Base-by-base conservation (phyloP, 495 filamentous ascomycete species). In the Rhypophila decipiens region DNA sequence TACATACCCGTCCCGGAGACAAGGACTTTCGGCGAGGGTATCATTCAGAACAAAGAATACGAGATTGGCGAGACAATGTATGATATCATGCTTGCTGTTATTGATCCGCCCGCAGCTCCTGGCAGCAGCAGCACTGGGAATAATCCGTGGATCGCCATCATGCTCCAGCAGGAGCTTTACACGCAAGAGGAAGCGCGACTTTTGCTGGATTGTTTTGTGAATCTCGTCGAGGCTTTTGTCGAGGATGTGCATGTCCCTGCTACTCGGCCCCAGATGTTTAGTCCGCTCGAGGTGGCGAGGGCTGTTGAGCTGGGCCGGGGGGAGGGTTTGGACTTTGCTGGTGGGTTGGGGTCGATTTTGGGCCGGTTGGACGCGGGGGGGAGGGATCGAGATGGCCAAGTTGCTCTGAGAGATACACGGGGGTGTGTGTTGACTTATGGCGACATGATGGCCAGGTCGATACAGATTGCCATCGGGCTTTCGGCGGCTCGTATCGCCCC, bases 1-100 rank as follows among this genome's bases (percentile, higher is more conserved):
- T 57, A 57, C 39, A 44, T 78, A 71, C 50, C 66, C 65, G 11
- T 51, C 42, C 22, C 57, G 52, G 15, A 49, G 39, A 22, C 47
- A 13, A 47, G 13, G n/a, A 12, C 46, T 3, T 42, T 67, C 8
- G 47, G 53, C 2, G 48, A 57, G 31, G 60, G 61, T 10, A 52
- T 59, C 17, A 61, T 65, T 15, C 46, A 48, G 24, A 53, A 60
- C 12, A 27, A 23, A 9, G 33, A 46, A 24, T 47, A 35, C 47
- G 52, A 41, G 29, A 54, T 52, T 17, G 52, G 53, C 3, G 41
- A 56, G 36, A 57, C 44, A 24, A 43, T 55, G 0, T 68, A 59
- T 39, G 67, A 70, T 24, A 38, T 64, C 19, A 51, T 44, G 15
- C 29, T 70, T 8, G 57, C 52, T 17, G 50, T 67, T 19, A 44